phyloP scores from a whole-genome alignment of 2,329 filamentous ascomycete genomes.

The Hypoxylon rubiginosum region DNA sequence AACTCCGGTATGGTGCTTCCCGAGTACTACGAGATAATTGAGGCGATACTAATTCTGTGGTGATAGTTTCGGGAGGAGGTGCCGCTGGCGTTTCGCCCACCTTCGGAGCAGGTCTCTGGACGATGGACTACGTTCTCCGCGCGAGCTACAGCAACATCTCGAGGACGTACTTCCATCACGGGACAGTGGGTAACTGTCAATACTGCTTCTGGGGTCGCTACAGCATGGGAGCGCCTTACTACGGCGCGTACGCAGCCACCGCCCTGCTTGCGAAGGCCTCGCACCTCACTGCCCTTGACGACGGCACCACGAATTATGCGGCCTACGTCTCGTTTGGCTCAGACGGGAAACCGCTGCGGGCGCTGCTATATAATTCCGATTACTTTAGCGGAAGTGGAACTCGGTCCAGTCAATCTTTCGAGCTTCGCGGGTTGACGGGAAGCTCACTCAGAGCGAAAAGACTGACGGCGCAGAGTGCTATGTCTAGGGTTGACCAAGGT shows the following conservation, averaged over 20 bases:
- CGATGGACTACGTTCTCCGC: conserved; percentile 61
- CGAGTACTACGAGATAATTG: not conserved
- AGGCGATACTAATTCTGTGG: conserved; percentile 39
- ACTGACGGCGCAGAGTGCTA: conserved; percentile 60
- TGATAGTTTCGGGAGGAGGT: conserved; percentile 55
- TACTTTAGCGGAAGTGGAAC: conserved; percentile 55
- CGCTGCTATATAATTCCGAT: conserved; percentile 62
- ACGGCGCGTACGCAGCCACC: conserved; percentile 63
- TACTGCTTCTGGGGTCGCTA: conserved; percentile 55
- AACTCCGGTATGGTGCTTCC: conserved; percentile 57
- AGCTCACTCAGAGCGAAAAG: conserved; percentile 57
- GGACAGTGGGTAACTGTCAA: conserved; percentile 65
- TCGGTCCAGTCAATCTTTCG: conserved; percentile 56
- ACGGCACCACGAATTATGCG: conserved; percentile 58
- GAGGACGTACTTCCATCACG: conserved; percentile 65
- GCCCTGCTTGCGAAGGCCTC: conserved; percentile 60
- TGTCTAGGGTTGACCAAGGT: conserved; percentile 60
- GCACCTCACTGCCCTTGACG: conserved; percentile 62
- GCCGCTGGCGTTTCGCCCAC: conserved; percentile 58
- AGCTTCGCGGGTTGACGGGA: conserved; percentile 57
- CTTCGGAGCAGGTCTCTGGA: conserved; percentile 65
- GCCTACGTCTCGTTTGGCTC: conserved; percentile 62
- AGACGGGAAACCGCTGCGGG: conserved; percentile 53
- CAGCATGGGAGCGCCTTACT: conserved; percentile 65
- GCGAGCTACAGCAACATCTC: conserved; percentile 55